Base-by-base conservation (phyloP, 805 yeast species). In the Saccharomycopsis vini region DNA sequence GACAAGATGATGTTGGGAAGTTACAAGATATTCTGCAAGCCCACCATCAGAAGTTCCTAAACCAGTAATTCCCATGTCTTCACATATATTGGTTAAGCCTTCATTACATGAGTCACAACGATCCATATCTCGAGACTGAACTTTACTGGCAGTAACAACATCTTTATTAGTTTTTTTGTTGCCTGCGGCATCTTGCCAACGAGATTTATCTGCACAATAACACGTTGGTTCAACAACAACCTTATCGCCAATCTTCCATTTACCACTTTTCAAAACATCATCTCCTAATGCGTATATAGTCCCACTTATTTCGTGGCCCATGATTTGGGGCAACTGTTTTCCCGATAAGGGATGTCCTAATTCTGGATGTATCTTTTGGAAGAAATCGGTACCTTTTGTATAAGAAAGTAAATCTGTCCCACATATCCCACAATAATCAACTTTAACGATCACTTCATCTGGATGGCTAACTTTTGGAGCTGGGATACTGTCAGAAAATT, bases 371-470 rank as follows among this genome's bases (percentile, higher is more conserved):
- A 43, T 15, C 18, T 53, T 50, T 5, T 66, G 69, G 59, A 75
- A 75, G 56, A 79, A 76, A 44, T 73, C 72, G 4, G 84, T 81
- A 1, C 78, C 80, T 23, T 71, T 75, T 20, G 60, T 51, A 52
- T 66, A 77, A 56, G 79, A 76, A 52, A 76, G 78, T 33, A 77
- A 58, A 55, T 77, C 83, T 1, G 80, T 69, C 23, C 83, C 83
- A 53, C 84, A 78, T 36, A 77, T 76, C 5, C 84, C 84, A 54
- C 81, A 75, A 55, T 64, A 73, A 13, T 62, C 51, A 10, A 72
- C 64, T 19, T 65, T 69, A 24, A 72, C 53, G 9, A 69, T 57
- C 9, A 71, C 62, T 41, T 72, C 75, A 35, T 63, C 64, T 2
- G 62, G 60, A 26, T 60, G 55, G 2, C 43, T 34, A 22, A 63